phyloP scores from a whole-genome alignment of 2,329 filamentous ascomycete species.

The Venturia oleaginea region DNA sequence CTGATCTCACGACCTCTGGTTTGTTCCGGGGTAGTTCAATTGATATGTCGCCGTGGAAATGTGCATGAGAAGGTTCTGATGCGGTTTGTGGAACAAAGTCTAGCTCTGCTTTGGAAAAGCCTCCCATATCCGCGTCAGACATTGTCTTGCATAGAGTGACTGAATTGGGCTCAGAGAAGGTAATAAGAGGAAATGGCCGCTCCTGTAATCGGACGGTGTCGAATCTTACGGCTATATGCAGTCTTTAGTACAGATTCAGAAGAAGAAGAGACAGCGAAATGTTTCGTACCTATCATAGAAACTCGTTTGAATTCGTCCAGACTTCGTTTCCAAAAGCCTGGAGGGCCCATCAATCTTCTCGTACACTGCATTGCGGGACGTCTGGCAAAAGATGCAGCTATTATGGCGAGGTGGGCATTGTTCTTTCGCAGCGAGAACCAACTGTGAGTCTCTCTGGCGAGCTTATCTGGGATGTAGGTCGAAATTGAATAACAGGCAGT shows the following conservation, averaged over 20 bases:
- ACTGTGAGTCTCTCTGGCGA: not conserved
- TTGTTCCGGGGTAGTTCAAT: slow-evolving; percentile 68
- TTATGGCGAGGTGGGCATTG: slow-evolving; percentile 22
- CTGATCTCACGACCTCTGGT: slow-evolving; percentile 66
- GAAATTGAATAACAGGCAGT: not conserved
- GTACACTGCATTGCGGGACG: slow-evolving; percentile 27
- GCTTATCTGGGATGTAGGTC: not conserved
- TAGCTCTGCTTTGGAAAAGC: slow-evolving; percentile 66
- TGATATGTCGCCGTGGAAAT: slow-evolving; percentile 83
- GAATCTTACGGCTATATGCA: slow-evolving; percentile 51
- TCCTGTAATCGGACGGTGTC: slow-evolving; percentile 59
- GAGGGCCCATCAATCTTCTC: slow-evolving; percentile 18
- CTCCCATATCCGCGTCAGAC: slow-evolving; percentile 79
- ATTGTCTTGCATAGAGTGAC: slow-evolving; percentile 58
- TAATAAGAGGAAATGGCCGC: slow-evolving; percentile 54
- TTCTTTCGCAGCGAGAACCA: slow-evolving; percentile 8
- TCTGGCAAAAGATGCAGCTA: not conserved
- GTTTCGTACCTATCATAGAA: slow-evolving; percentile 42
- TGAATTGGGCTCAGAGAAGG: slow-evolving; percentile 46
- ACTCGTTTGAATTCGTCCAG: slow-evolving; percentile 50
- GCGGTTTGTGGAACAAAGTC: slow-evolving; percentile 47
- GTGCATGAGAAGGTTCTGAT: slow-evolving; percentile 55
- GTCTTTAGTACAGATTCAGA: slow-evolving; percentile 24
- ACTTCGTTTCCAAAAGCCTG: slow-evolving; percentile 49
- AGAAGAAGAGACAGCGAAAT: slow-evolving; percentile 23